phyloP scores from a whole-genome alignment of 2,329 filamentous ascomycete genomes.

The Aspergillus caelatus region DNA sequence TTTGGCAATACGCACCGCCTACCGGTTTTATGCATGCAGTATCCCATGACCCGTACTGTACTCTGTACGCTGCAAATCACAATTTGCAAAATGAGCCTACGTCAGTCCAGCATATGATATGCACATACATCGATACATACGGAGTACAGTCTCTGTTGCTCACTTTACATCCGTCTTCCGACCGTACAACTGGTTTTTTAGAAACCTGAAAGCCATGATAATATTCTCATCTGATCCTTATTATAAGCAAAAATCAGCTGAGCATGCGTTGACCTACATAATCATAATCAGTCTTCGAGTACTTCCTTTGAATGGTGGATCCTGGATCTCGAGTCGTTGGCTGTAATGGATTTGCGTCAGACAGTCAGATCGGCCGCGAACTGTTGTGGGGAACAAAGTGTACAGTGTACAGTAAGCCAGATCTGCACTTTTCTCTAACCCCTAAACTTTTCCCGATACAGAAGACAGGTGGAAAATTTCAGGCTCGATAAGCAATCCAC shows the following conservation, averaged over 20 bases:
- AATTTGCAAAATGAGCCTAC: conserved; percentile 1
- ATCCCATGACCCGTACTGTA: neutral
- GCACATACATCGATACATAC: neutral
- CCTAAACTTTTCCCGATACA: conserved; percentile 11
- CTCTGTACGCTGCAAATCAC: conserved; percentile 2
- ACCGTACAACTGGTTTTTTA: neutral
- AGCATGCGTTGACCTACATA: neutral
- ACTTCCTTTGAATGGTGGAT: neutral
- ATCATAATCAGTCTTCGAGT: neutral
- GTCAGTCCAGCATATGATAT: neutral
- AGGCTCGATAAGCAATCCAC: neutral
- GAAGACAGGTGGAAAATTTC: conserved; percentile 8
- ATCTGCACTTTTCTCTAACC: conserved; percentile 17
- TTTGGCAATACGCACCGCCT: neutral
- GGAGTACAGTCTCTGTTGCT: neutral
- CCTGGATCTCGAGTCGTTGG: neutral
- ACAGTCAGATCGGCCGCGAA: conserved; percentile 20
- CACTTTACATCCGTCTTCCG: neutral
- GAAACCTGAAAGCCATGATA: no score
- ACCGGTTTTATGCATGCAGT: neutral
- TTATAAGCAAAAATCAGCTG: neutral
- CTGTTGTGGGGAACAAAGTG: conserved; percentile 20
- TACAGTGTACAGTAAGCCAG: conserved; percentile 14
- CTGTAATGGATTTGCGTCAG: conserved; percentile 15
- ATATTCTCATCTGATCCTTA: neutral